These are phyloP conservation scores for Aristolochia contorta DNA, from an alignment of 164 flowering plant genomes.

Conservation along the genomic window DNA sequence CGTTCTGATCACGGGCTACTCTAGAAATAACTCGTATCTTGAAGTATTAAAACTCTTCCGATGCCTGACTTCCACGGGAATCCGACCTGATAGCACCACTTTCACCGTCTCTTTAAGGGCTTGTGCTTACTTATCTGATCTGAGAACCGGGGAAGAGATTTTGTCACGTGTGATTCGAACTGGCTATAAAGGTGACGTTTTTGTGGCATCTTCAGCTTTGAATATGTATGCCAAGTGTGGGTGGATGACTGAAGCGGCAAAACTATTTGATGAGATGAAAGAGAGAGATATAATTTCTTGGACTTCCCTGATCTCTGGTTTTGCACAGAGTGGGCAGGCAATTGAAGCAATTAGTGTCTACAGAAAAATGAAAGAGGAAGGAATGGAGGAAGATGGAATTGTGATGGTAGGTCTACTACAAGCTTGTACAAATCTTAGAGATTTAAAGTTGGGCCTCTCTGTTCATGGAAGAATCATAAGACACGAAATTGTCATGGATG, in stretches of 20 bases:
- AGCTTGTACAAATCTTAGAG: conserved; percentile 15
- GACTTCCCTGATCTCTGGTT: conserved; percentile 19
- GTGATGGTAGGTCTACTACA: conserved; percentile 22
- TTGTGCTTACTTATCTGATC: conserved; percentile 9
- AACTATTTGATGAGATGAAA: conserved; percentile 13
- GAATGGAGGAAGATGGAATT: conserved; percentile 13
- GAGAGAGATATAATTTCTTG: conserved; percentile 19
- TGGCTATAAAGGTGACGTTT: conserved; percentile 20
- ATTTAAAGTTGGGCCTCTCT: conserved; percentile 16
- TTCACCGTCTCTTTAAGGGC: conserved; percentile 19
- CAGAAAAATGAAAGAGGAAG: conserved; percentile 14
- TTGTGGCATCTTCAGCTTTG: conserved; percentile 19
- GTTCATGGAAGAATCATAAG: conserved; percentile 21
- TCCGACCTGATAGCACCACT: conserved; percentile 18
- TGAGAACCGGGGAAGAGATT: conserved; percentile 14
- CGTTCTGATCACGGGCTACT: conserved; percentile 19
- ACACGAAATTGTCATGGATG: conserved; percentile 14
- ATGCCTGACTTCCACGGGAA: conserved; percentile 1
- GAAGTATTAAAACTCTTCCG: conserved; percentile 12
- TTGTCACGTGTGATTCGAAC: conserved; percentile 4
- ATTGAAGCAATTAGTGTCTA: conserved; percentile 14
- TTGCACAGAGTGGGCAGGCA: conserved; percentile 12
- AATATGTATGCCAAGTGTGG: conserved; percentile 22
- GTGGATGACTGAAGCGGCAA: conserved; percentile 14
- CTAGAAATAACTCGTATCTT: conserved; percentile 2